phyloP scores from a whole-genome alignment of 129 eudicot species.

The Mikania micrantha region DNA sequence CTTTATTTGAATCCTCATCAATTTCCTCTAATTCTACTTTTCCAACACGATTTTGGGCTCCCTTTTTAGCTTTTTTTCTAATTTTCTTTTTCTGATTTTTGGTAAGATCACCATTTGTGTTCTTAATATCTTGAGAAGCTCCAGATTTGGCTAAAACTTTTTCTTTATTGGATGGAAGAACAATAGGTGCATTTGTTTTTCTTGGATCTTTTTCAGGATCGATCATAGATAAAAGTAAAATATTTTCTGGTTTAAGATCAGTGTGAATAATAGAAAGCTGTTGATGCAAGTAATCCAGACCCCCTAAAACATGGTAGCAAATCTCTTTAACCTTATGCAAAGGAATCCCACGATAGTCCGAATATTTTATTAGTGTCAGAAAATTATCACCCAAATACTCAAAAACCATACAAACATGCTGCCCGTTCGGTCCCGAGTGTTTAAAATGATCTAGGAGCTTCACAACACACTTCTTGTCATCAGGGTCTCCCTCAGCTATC shows the following conservation, averaged over 20 bases:
- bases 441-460: constrained; percentile 93
- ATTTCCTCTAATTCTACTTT: constrained; percentile 47
- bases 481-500: too few species aligned
- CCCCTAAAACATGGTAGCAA: constrained; percentile 61
- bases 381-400: constrained; percentile 93
- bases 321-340: constrained; percentile 70
- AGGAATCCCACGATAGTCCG: constrained; percentile 74
- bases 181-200: constrained; percentile 50
- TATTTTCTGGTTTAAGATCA: constrained; percentile 85
- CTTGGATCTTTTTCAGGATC: constrained; percentile 64
- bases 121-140: constrained; percentile 35
- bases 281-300: constrained; percentile 81
- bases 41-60: constrained; percentile 44
- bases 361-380: constrained; percentile 69
- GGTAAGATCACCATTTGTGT: constrained; percentile 48
- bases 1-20: constrained; percentile 36
- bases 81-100: constrained; percentile 83
- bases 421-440: constrained; percentile 96
- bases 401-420: constrained; percentile 92
- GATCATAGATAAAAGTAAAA: constrained; percentile 65
- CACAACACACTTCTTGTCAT: too few species aligned
- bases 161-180: constrained; percentile 52
- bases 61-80: constrained; percentile 64
- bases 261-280: constrained; percentile 82
- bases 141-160: constrained; percentile 38